A percentile compares a stretch with the other conserved stretches of the same genome.
Conservation (phyloP, 495 filamentous ascomycete genomes). For the Xylaria cubensis region DNA sequence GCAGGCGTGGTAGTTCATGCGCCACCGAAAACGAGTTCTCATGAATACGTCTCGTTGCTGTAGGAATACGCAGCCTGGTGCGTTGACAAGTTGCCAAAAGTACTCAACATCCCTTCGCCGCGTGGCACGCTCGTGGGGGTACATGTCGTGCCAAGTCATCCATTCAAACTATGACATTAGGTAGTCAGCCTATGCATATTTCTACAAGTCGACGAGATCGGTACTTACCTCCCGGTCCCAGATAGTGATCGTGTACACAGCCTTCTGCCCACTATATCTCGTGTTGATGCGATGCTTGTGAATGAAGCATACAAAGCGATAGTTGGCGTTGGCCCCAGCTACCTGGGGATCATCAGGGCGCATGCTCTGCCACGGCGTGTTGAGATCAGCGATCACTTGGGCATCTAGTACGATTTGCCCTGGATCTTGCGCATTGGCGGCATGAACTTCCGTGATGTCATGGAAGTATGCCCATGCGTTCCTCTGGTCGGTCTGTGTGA, state of each 20-base stretch:
- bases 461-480: conserved; percentile 13
- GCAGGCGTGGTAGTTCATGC: neutral
- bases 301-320: conserved; percentile 3
- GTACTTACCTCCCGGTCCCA: conserved; percentile 2
- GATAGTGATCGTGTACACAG: conserved; percentile 1
- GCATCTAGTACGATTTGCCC: neutral
- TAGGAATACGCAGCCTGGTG: neutral
- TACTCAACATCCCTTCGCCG: neutral
- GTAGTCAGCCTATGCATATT: neutral
- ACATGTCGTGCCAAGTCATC: conserved; percentile 8
- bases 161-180: neutral
- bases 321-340: neutral
- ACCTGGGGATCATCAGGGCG: neutral
- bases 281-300: neutral
- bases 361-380: neutral
- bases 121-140: neutral
- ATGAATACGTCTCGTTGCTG: neutral
- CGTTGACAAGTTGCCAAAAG: neutral
- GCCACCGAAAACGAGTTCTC: neutral
- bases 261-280: neutral
- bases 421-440: neutral
- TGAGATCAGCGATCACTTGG: neutral
- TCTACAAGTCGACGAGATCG: neutral
- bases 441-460: neutral
- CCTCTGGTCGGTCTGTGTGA: neutral